Percentiles rank a stretch among this genome's conserved stretches.
phyloP scores from a whole-genome alignment of 345 rosid species.

The Luvunga scandens region DNA sequence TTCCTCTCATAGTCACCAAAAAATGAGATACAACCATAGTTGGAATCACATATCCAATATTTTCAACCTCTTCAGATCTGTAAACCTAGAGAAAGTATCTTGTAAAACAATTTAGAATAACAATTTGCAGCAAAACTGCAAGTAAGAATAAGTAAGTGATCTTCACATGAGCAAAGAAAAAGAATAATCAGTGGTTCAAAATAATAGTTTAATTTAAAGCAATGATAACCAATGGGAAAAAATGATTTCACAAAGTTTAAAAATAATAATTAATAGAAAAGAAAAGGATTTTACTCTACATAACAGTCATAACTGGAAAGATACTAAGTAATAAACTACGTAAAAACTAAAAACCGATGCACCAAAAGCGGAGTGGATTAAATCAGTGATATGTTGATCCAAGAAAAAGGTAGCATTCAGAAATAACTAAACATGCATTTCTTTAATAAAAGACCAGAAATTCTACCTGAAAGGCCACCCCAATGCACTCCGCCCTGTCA shows the following conservation, averaged over 20 bases:
- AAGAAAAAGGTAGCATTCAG: background rate
- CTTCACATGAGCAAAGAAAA: background rate
- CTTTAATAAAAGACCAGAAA: slow-evolving; percentile 16
- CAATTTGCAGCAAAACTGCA: background rate
- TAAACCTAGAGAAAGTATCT: slow-evolving; percentile 72
- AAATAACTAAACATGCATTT: background rate
- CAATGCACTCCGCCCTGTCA: slow-evolving; percentile 95
- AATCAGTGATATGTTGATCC: background rate
- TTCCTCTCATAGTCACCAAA: slow-evolving; percentile 82
- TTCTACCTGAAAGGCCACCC: slow-evolving; percentile 97
- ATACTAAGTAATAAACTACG: background rate
- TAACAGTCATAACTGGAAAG: background rate
- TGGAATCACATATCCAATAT: slow-evolving; percentile 98
- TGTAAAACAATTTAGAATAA: slow-evolving; percentile 23
- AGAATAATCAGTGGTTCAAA: background rate
- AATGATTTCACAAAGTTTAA: background rate
- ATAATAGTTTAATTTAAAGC: background rate
- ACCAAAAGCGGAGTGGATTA: background rate
- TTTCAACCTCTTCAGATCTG: slow-evolving; percentile 99
- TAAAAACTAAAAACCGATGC: slow-evolving; percentile 19
- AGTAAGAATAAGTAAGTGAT: background rate
- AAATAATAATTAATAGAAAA: background rate
- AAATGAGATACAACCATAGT: slow-evolving; percentile 92
- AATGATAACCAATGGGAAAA: background rate
- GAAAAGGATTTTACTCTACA: background rate